These are phyloP conservation scores for Talaromyces borbonicus DNA, from an alignment of 495 filamentous ascomycete genomes.

Conservation along the genomic window DNA sequence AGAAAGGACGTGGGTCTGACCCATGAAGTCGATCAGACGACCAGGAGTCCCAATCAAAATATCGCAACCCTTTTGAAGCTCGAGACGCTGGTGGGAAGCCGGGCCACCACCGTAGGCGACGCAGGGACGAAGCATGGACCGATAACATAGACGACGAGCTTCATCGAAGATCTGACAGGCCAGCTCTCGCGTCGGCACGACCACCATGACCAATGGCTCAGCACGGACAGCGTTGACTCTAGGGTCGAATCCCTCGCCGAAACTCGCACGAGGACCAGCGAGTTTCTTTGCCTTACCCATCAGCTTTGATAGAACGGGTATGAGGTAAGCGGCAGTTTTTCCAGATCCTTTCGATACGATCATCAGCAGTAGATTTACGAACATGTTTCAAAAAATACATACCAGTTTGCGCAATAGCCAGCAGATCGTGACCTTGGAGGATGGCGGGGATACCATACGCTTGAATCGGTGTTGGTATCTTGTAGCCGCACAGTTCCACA, in stretches of 20 bases:
- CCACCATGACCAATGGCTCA: conserved; percentile 76
- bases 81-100: conserved; percentile 49
- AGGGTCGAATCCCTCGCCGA: conserved; percentile 33
- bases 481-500: conserved; percentile 55
- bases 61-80: conserved; percentile 78
- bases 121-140: conserved; percentile 88
- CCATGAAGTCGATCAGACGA: conserved; percentile 74
- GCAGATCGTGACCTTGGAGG: conserved; percentile 59
- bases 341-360: conserved; percentile 65
- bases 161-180: conserved; percentile 93
- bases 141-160: conserved; percentile 80
- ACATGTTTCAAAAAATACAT: conserved; percentile 18
- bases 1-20: conserved; percentile 53
- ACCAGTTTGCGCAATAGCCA: conserved; percentile 91
- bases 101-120: conserved; percentile 84
- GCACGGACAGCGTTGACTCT: conserved; percentile 43
- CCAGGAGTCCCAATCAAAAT: conserved; percentile 82
- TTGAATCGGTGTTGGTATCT: conserved; percentile 75
- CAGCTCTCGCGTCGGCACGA: conserved; percentile 83
- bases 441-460: conserved; percentile 73
- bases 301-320: conserved; percentile 78
- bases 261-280: conserved; percentile 61
- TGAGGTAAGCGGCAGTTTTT: conserved; percentile 87
- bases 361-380: not conserved
- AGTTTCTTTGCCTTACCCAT: conserved; percentile 92